A percentile compares a stretch with the other conserved stretches of the same genome.
Evolutionary conservation across 495 filamentous ascomycete genomes (phyloP).

Genomic region (Hypoxylon crocopeplum): DNA sequence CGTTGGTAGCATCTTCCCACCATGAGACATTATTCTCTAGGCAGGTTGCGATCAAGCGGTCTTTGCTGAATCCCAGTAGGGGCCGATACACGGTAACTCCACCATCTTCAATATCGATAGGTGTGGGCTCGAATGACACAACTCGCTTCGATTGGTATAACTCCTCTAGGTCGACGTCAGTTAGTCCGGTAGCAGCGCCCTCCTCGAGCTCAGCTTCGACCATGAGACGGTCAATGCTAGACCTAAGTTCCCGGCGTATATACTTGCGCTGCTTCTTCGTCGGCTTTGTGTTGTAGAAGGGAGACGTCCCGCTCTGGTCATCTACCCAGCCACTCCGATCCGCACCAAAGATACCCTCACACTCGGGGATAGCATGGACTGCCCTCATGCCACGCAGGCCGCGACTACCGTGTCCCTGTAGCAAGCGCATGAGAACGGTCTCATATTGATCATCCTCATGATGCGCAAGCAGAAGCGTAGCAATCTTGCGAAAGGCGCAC

Average conservation of each 20-base stretch:
- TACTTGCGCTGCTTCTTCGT: slow-evolving; percentile 7
- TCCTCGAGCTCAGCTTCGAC: slow-evolving; percentile 15
- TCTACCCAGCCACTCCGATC: slow-evolving; percentile 68
- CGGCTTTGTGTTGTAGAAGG: slow-evolving; percentile 40
- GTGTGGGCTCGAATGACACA: slow-evolving; percentile 7
- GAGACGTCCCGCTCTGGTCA: slow-evolving; percentile 38
- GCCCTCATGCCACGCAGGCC: slow-evolving; percentile 74
- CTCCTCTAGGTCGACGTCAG: slow-evolving; percentile 35
- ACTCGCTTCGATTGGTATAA: slow-evolving; percentile 20
- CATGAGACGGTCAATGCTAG: slow-evolving; percentile 18
- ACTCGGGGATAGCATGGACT: slow-evolving; percentile 78
- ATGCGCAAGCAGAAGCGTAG: slow-evolving; percentile 75
- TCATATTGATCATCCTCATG: slow-evolving; percentile 89
- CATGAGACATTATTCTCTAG: slow-evolving; percentile 66
- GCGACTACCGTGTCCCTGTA: slow-evolving; percentile 63
- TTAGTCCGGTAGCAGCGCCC: slow-evolving; percentile 7
- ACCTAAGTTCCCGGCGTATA: slow-evolving; percentile 31
- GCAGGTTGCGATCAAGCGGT: slow-evolving; percentile 75
- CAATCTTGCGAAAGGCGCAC: slow-evolving; percentile 57
- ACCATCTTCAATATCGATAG: slow-evolving; percentile 63
- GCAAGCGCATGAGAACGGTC: slow-evolving; percentile 79
- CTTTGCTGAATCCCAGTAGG: slow-evolving; percentile 75
- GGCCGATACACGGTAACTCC: slow-evolving; percentile 78
- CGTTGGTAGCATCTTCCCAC: slow-evolving; percentile 88
- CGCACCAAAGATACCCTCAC: slow-evolving; percentile 73